A percentile compares a stretch with the other conserved stretches of the same genome.
phyloP scores from a whole-genome alignment of 805 yeast genomes.

The Candida corydali region DNA sequence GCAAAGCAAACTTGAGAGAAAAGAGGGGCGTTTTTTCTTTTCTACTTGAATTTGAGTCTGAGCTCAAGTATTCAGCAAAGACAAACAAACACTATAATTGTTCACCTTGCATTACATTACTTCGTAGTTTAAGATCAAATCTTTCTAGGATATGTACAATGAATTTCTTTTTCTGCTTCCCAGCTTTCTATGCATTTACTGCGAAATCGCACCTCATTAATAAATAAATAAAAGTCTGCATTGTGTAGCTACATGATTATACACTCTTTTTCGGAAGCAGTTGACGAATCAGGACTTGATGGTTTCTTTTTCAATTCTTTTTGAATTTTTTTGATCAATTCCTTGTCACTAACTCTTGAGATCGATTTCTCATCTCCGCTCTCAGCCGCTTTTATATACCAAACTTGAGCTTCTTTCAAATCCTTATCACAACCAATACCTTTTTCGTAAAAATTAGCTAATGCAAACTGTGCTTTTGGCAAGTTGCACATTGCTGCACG shows the following conservation, averaged over 20 bases:
- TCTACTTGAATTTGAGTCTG: no score
- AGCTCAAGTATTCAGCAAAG: no score
- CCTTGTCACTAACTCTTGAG: conserved; percentile 28
- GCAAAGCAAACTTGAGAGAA: no score
- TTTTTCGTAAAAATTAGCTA: conserved; percentile 78
- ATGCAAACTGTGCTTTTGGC: conserved; percentile 79
- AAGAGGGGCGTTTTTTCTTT: no score
- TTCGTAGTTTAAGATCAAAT: no score
- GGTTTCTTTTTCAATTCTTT: conserved; percentile 26
- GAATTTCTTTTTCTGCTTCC: no score
- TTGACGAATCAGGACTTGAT: conserved; percentile 3
- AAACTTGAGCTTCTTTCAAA: conserved; percentile 53
- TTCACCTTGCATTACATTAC: no score
- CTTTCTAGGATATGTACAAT: no score
- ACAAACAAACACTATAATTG: no score
- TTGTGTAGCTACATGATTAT: conserved; percentile 42
- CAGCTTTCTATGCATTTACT: no score
- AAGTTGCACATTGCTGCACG: conserved; percentile 74
- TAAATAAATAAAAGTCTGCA: no score
- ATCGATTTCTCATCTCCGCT: conserved; percentile 42
- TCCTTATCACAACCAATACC: conserved; percentile 81
- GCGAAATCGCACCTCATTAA: no score
- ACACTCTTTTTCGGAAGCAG: conserved; percentile 40
- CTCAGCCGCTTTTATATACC: conserved; percentile 75
- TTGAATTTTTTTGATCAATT: conserved; percentile 24